A percentile compares a stretch with the other conserved stretches of the same genome.
phyloP scores from a whole-genome alignment of 768 basidiomycete species.

The Inosperma sp. region DNA sequence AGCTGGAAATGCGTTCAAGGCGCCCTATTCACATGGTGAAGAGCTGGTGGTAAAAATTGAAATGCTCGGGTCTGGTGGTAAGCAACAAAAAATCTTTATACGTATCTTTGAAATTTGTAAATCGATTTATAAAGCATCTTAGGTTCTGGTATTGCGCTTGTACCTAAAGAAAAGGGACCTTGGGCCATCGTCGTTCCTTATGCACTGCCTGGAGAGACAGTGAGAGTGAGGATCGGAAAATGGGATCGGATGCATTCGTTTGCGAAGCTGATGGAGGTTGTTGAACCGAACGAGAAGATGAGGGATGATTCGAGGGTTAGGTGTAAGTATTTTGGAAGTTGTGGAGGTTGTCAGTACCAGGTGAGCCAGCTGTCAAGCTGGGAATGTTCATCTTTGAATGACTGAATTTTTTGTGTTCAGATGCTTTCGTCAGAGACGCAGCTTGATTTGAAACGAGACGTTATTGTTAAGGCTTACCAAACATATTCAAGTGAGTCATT shows the following conservation, averaged over 20 bases:
- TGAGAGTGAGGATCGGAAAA: conserved; percentile 55
- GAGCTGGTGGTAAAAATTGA: conserved; percentile 66
- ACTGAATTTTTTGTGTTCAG: conserved; percentile 30
- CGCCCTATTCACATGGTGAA: conserved; percentile 56
- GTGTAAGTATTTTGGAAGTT: conserved; percentile 86
- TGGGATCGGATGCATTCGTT: conserved; percentile 67
- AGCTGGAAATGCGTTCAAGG: conserved; percentile 48
- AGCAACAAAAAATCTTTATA: conserved; percentile 14
- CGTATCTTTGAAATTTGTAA: not conserved
- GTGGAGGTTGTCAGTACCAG: conserved; percentile 95
- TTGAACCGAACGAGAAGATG: conserved; percentile 56
- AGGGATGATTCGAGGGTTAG: conserved; percentile 61
- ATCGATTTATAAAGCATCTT: conserved; percentile 3
- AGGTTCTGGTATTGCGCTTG: conserved; percentile 68
- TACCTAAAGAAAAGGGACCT: conserved; percentile 42
- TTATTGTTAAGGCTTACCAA: conserved; percentile 78
- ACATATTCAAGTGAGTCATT: conserved; percentile 57
- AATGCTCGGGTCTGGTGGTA: conserved; percentile 60
- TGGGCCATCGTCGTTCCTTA: conserved; percentile 88
- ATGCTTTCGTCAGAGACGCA: conserved; percentile 88
- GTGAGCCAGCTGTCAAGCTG: conserved; percentile 33
- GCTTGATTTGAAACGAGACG: conserved; percentile 79
- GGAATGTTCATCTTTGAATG: not conserved
- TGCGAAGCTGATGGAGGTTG: conserved; percentile 66
- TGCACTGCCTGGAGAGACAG: conserved; percentile 75